These are phyloP conservation scores for Sclerotinia trifoliorum DNA, from an alignment of 2,329 filamentous ascomycete genomes.

Conservation along the genomic window DNA sequence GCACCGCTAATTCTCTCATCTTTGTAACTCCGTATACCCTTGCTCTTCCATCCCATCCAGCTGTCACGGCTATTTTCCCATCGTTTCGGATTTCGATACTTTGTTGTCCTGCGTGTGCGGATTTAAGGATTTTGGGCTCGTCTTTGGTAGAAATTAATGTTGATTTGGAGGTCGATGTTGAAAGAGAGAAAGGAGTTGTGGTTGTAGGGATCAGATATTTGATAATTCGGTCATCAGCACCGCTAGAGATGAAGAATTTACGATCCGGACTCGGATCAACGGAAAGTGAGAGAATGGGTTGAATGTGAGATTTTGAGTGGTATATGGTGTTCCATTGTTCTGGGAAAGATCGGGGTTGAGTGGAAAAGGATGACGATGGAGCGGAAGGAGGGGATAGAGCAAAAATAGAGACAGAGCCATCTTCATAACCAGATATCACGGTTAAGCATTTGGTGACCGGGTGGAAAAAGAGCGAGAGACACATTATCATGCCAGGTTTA, in stretches of 20 bases:
- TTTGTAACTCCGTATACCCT: slow-evolving; percentile 79
- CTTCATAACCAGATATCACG: slow-evolving; percentile 79
- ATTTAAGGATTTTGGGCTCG: slow-evolving; percentile 61
- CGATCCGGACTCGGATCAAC: slow-evolving; percentile 52
- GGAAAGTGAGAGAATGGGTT: slow-evolving; percentile 76
- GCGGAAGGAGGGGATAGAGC: slow-evolving; percentile 17
- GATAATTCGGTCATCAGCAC: slow-evolving; percentile 75
- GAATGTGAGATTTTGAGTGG: slow-evolving; percentile 70
- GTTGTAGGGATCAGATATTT: slow-evolving; percentile 65
- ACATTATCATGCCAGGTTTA: slow-evolving; percentile 84
- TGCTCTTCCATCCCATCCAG: slow-evolving; percentile 83
- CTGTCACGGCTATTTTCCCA: slow-evolving; percentile 80
- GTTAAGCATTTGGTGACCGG: slow-evolving; percentile 49
- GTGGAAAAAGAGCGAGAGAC: slow-evolving; percentile 60
- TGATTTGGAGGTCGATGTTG: neutral
- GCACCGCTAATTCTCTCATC: slow-evolving; percentile 82
- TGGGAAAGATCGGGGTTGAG: neutral
- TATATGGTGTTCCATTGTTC: slow-evolving; percentile 40
- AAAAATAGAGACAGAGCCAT: slow-evolving; percentile 70
- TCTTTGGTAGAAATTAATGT: slow-evolving; percentile 1
- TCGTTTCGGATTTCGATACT: slow-evolving; percentile 74
- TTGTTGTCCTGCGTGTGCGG: slow-evolving; percentile 90
- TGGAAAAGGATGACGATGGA: neutral
- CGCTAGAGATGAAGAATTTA: slow-evolving; percentile 71
- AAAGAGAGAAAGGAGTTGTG: slow-evolving; percentile 31